Base-by-base conservation (phyloP, 257 asterid genomes). In the Solanum pimpinellifolium region DNA sequence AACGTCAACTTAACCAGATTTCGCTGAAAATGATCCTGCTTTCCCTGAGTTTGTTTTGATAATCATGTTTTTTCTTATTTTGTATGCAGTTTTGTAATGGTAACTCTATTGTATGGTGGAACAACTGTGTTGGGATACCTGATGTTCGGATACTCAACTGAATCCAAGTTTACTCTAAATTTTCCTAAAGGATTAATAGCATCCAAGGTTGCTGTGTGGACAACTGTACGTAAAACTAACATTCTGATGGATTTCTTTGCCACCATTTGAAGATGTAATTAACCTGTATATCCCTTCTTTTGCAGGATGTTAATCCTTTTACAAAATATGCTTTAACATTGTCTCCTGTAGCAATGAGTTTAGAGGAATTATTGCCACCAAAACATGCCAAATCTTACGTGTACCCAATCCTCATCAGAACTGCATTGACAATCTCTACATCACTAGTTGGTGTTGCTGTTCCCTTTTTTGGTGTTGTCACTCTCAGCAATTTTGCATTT, bases 231-330 rank as follows among this genome's bases (percentile, higher is more conserved):
- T 88, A 49, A 41, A 52, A 52, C 27, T 72, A 62, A 66, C 82
- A 47, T 42, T 76, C 44, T 49, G 85, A 49, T 74, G 25, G 39
- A 29, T 46, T 66, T 86, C 66, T 27, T 41, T 84, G 29, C 27
- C 39, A 65, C 60, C 25, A 66, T 66, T 84, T 25, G 80, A 62
- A 66, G 77, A 84, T 39, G 44, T 65, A 62, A 69, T 88, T 83
- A 80, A 89, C 91, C 86, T 77, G 47, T 80, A 59, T 74, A 83
- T 52, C 77, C 33, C 33, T 74, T 3, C 73, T 90, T 87, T 72
- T 91, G 91, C 98, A 97, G 99, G 98, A 96, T 1, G 98, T 97
- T 86, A 97, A 97, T 90, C 99, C 99, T 88, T 93, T 97, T 76
- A 96, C 99, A 27, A 97, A 97, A 92, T 97, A 91, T 93, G 96